Base-by-base conservation (phyloP, 1,284 basidiomycete genomes). In the Malassezia obtusa region DNA sequence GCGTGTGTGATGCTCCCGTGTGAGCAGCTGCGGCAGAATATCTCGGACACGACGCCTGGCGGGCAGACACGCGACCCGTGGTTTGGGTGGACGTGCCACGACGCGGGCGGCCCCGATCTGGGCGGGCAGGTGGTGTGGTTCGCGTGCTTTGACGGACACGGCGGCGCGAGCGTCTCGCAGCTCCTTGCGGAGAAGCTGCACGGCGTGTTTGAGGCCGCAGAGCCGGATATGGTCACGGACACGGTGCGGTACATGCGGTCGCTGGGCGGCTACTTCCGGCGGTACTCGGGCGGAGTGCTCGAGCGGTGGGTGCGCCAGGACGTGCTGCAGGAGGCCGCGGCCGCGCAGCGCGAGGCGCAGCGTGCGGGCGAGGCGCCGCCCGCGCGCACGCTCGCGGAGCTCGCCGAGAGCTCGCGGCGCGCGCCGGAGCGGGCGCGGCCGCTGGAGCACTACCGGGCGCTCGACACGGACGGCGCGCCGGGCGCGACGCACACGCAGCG, bases 121-220 rank as follows among this genome's bases (percentile, higher is more conserved):
- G 70, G 62, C 3, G 63, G 60, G 0, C 71, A 73, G 46, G 60
- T 73, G n/a, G 62, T 62, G 21, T 73, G 71, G 71, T 68, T 70
- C 25, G 68, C 57, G n/a, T 64, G 63, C 40, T 73, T 65, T 31
- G 71, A 73, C 49, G 71, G 68, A 11, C 69, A 72, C 30, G 70
- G 70, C 21, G 68, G 70, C 5, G 59, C 59, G 46, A 49, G 49
- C 24, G 60, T 71, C 9, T 68, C 69, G 15, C 52, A 52, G 22
- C 68, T 68, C 35, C 53, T 73, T n/a, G 30, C 57, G 0, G 54
- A 61, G 17, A 51, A 62, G 14, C 50, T 73, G 48, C 71, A 71
- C 46, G 45, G 41, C 26, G 65, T 65, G 12, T 71, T 71, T 39
- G 71, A 71, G 44, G 44, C 30, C 10, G 67, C 64, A 0, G 38